These are phyloP conservation scores for Colletotrichum graminicola DNA, from an alignment of 2,329 filamentous ascomycete genomes.

Conservation along the genomic window DNA sequence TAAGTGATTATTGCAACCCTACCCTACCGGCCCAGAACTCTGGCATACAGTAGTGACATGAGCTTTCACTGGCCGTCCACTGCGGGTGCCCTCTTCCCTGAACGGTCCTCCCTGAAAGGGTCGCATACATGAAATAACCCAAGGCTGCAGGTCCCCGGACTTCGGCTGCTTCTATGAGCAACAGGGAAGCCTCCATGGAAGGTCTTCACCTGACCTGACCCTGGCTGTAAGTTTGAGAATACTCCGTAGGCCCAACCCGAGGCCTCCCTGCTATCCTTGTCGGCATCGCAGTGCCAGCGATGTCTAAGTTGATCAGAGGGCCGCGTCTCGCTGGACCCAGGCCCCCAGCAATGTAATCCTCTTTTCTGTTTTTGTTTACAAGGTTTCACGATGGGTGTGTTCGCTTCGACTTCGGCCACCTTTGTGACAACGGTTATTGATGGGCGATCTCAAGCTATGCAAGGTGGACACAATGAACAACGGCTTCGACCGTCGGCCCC, in stretches of 20 bases:
- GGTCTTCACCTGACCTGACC: slow-evolving; percentile 22
- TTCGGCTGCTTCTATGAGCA: background rate
- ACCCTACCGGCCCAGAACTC: background rate
- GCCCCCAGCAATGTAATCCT: slow-evolving; percentile 26
- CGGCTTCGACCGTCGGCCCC: slow-evolving; percentile 38
- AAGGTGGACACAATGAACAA: slow-evolving; percentile 30
- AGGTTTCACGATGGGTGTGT: slow-evolving; percentile 15
- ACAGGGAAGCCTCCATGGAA: slow-evolving; percentile 21
- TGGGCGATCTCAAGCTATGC: slow-evolving; percentile 15
- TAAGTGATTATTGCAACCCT: background rate
- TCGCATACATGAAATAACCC: slow-evolving; percentile 6
- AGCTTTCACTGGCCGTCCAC: slow-evolving; percentile 12
- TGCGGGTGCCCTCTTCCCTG: background rate
- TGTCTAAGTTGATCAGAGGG: slow-evolving; percentile 24
- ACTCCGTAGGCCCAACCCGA: background rate
- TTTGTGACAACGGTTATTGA: slow-evolving; percentile 8
- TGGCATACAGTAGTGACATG: background rate
- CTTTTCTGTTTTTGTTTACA: background rate
- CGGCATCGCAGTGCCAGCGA: slow-evolving; percentile 5
- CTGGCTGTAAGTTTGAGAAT: background rate
- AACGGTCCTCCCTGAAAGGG: background rate
- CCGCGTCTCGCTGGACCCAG: slow-evolving; percentile 34
- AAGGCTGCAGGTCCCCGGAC: slow-evolving; percentile 11
- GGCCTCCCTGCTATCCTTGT: slow-evolving; percentile 23
- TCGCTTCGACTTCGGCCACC: slow-evolving; percentile 16